A percentile compares a stretch with the other conserved stretches of the same genome.
Conservation (phyloP, 2,329 filamentous ascomycete species). For the Talaromyces pinophilus region DNA sequence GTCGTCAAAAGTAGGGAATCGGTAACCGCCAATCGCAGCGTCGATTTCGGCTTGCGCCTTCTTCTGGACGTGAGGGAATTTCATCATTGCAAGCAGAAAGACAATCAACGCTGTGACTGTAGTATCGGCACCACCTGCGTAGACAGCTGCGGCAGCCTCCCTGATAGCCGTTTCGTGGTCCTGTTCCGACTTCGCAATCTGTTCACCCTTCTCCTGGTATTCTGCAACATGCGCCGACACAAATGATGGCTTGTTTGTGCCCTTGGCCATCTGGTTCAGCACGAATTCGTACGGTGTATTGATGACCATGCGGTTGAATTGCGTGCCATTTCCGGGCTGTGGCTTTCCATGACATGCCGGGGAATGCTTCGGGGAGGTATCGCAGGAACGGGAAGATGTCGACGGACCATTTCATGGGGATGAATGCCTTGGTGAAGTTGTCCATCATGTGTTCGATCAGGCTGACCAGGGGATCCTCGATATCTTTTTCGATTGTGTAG, state of each 20-base stretch:
- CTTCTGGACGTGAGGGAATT: conserved; percentile 53
- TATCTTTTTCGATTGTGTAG: conserved; percentile 46
- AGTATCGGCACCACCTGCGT: conserved; percentile 48
- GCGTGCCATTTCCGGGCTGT: conserved; percentile 42
- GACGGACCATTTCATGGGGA: conserved; percentile 49
- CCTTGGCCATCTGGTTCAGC: conserved; percentile 39
- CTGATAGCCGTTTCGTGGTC: conserved; percentile 40
- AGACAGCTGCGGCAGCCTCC: conserved; percentile 47
- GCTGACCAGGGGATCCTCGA: conserved; percentile 47
- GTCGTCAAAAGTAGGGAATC: conserved; percentile 39
- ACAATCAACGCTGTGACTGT: conserved; percentile 44
- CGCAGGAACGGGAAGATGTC: conserved; percentile 47
- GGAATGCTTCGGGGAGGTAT: conserved; percentile 49
- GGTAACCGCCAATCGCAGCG: conserved; percentile 32
- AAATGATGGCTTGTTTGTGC: conserved; percentile 33
- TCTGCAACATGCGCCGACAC: conserved; percentile 42
- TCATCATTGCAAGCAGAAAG: conserved; percentile 56
- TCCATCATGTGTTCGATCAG: conserved; percentile 43
- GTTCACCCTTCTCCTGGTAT: conserved; percentile 22
- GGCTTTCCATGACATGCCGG: conserved; percentile 48
- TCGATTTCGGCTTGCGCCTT: conserved; percentile 49
- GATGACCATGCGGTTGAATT: conserved; percentile 33
- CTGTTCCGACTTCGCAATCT: conserved; percentile 34
- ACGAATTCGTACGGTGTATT: conserved; percentile 48
- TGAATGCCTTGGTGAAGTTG: conserved; percentile 42